A percentile compares a stretch with the other conserved stretches of the same genome.
phyloP scores from a whole-genome alignment of 2,329 filamentous ascomycete genomes.

The Aspergillus melleus region DNA sequence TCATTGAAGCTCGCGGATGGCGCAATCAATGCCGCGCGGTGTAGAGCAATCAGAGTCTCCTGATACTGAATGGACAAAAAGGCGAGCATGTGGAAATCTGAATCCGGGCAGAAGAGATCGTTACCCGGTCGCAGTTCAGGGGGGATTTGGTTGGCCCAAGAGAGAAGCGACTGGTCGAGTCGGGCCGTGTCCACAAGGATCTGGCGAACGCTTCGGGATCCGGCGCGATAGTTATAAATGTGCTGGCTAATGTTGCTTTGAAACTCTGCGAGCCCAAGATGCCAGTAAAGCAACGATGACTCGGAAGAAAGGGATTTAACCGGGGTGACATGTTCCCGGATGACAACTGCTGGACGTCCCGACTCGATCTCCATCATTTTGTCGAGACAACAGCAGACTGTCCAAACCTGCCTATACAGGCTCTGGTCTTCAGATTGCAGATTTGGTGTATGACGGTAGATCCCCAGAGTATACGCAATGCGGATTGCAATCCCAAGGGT shows the following conservation, averaged over 20 bases:
- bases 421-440: not conserved
- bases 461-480: slow-evolving; percentile 15
- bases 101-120: slow-evolving; percentile 7
- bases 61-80: slow-evolving; percentile 17
- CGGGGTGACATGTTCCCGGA: not conserved
- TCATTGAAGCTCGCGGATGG: slow-evolving; percentile 10
- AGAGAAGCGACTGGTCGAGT: slow-evolving; percentile 6
- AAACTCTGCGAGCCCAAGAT: slow-evolving; percentile 11
- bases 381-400: slow-evolving; percentile 14
- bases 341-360: slow-evolving; percentile 9
- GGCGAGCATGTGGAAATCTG: slow-evolving; percentile 10
- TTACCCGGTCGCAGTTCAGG: slow-evolving; percentile 10
- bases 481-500: slow-evolving; percentile 15
- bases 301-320: not conserved
- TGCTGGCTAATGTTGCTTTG: slow-evolving; percentile 17
- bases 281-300: slow-evolving; percentile 9
- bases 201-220: slow-evolving; percentile 8
- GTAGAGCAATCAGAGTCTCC: slow-evolving; percentile 13
- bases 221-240: slow-evolving; percentile 10
- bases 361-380: slow-evolving; percentile 15
- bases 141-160: slow-evolving; percentile 14
- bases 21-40: slow-evolving; percentile 16
- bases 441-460: slow-evolving; percentile 5
- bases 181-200: slow-evolving; percentile 16
- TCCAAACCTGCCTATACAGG: slow-evolving; percentile 7